Conservation (phyloP, 23 red algal species). For the Gracilariopsis chorda region DNA sequence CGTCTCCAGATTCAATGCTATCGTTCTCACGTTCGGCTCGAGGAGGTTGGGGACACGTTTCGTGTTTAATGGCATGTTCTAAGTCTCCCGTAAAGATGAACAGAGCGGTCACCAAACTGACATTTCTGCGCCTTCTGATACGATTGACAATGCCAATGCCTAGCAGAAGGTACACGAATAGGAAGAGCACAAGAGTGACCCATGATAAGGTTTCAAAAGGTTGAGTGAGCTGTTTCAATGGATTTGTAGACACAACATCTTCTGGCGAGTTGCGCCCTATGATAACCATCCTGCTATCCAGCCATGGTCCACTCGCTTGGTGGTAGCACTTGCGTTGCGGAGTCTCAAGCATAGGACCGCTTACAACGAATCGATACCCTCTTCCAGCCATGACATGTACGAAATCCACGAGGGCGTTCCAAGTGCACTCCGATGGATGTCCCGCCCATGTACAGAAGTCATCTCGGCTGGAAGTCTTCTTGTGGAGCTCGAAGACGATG, state of each 20-base stretch:
- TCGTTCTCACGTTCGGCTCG: neutral
- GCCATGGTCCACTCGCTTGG: neutral
- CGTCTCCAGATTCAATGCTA: neutral
- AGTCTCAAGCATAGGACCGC: conserved; percentile 23
- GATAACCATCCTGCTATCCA: neutral
- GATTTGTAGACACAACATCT: neutral
- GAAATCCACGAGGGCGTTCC: conserved; percentile 8
- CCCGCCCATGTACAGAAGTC: conserved; percentile 23
- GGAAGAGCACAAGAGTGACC: neutral
- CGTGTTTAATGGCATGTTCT: neutral
- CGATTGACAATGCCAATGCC: neutral
- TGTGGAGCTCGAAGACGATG: neutral
- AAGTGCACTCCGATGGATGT: neutral
- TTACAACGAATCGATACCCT: neutral
- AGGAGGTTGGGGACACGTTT: neutral
- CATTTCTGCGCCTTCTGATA: neutral
- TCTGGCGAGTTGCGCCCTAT: neutral
- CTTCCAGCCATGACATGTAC: neutral
- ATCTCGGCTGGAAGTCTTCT: neutral
- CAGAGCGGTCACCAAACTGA: neutral
- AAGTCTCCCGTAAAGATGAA: conserved; percentile 22
- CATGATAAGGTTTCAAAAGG: conserved; percentile 22
- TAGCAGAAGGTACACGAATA: neutral
- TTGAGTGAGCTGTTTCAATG: neutral
- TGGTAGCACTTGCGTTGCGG: conserved; percentile 10